Base-by-base conservation (phyloP, 1,284 basidiomycete species). In the Apiotrichum domesticum region DNA sequence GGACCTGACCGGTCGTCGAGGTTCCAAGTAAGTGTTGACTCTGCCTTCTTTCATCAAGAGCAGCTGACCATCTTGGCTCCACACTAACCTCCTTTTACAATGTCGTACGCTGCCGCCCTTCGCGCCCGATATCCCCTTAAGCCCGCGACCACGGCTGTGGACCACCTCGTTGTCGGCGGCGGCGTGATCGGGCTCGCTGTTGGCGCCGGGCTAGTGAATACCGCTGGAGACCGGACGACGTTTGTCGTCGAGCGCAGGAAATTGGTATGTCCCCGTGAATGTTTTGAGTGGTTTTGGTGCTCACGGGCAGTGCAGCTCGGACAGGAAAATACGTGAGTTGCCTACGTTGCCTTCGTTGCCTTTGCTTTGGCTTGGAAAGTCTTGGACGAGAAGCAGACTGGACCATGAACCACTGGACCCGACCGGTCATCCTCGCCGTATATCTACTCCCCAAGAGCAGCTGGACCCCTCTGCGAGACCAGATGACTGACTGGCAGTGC, bases 101-200 rank as follows among this genome's bases (percentile, higher is more conserved):
- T 51, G 33, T 35, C 37, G 9, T 62, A 57, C 55, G 61, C 61
- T 4, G 35, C 52, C 3, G 39, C 45, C 21, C 41, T 61, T 11
- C 53, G 62, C 29, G 42, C 56, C 13, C 39, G 42, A 7, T 72
- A 72, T 46, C 71, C 71, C 0, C 71, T 63, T 62, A 64, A 88
- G 82, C 71, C 77, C 11, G 90, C 95, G 4, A 86, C 90, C 54
- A 80, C 81, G 41, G 78, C 78, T 2, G 84, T 96, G n/a, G 95
- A 98, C 72, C 87, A 90, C 73, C 79, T 98, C 14, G 83, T 98
- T 32, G 81, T 98, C n/a, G 95, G 95, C 15, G 95, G 87, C 75
- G 95, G 91, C 54, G 87, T 90, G 1, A 83, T 96, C 8, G 95
- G 95, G 0, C 82, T 98, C 15, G 87, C 93, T 0, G 83, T 96